Evolutionary conservation across 2,329 filamentous ascomycete genomes (phyloP).

Genomic region (Waltergamsia citrina): DNA sequence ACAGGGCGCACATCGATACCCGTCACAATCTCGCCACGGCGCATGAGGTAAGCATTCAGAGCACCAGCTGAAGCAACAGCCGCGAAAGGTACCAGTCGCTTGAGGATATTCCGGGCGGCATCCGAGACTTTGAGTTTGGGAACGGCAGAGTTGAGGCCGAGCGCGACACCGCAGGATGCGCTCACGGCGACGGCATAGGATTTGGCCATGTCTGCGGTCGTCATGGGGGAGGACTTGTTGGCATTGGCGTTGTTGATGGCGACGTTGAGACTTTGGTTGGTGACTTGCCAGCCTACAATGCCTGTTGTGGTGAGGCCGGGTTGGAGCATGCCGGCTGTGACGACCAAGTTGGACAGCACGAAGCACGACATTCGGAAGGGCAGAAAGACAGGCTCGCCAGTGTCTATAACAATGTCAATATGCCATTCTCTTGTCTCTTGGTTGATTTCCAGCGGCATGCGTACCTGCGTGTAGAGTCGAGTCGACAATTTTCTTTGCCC

Average conservation of each 20-base stretch:
- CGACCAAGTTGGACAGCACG: constrained; percentile 84
- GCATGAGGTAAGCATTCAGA: constrained; percentile 96
- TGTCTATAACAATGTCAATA: constrained; percentile 50
- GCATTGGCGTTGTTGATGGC: constrained; percentile 96
- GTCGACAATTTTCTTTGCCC: constrained; percentile 94
- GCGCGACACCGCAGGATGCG: constrained; percentile 86
- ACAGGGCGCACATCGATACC: constrained; percentile 91
- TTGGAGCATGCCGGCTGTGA: constrained; percentile 95
- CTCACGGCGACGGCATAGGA: constrained; percentile 89
- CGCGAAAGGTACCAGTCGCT: constrained; percentile 89
- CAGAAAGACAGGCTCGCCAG: constrained; percentile 81
- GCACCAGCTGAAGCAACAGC: constrained; percentile 87
- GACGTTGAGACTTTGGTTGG: constrained; percentile 96
- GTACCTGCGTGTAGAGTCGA: constrained; percentile 90
- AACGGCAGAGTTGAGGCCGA: constrained; percentile 84
- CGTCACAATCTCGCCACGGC: constrained; percentile 83
- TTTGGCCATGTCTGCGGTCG: constrained; percentile 69
- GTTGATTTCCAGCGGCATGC: constrained; percentile 10
- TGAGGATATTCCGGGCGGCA: constrained; percentile 64
- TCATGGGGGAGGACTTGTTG: constrained; percentile 91
- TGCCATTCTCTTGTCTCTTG: too few species aligned
- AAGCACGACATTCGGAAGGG: constrained; percentile 98
- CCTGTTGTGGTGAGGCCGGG: constrained; percentile 74
- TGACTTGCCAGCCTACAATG: constrained; percentile 87
- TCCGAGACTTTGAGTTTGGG: constrained; percentile 75